Evolutionary conservation across 306 rosid genomes (phyloP).

Genomic region (Trichosanthes truncata): DNA sequence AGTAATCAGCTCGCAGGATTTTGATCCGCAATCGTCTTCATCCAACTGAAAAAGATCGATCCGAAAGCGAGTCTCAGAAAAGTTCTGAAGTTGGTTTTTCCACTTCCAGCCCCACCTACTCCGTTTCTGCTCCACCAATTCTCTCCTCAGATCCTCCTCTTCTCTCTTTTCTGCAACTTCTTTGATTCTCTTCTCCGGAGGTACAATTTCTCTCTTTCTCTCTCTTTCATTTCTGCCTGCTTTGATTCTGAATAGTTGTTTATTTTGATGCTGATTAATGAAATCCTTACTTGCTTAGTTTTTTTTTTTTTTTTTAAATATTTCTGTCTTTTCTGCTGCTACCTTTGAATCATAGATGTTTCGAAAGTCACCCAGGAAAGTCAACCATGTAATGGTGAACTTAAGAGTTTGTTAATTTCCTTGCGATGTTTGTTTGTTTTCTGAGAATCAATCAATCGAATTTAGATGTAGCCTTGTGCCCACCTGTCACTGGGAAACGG

Average conservation of each 20-base stretch:
- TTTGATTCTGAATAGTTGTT: not conserved
- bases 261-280: not conserved
- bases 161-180: conserved; percentile 1
- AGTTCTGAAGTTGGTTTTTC: not conserved
- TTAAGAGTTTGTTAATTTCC: not conserved
- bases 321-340: not conserved
- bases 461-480: not conserved
- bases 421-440: not conserved
- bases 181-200: conserved; percentile 7
- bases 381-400: not conserved
- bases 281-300: not conserved
- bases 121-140: conserved; percentile 2
- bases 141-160: not conserved
- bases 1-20: not conserved
- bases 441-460: not conserved
- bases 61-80: conserved; percentile 1
- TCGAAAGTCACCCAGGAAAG: not conserved
- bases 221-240: not conserved
- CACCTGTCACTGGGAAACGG: not conserved
- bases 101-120: not conserved
- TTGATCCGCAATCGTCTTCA: conserved; percentile 6
- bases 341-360: not conserved
- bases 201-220: not conserved
- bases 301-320: not conserved
- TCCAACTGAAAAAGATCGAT: not conserved